Base-by-base conservation (phyloP, 2,329 filamentous ascomycete species). In the Aschersonia sp. region DNA sequence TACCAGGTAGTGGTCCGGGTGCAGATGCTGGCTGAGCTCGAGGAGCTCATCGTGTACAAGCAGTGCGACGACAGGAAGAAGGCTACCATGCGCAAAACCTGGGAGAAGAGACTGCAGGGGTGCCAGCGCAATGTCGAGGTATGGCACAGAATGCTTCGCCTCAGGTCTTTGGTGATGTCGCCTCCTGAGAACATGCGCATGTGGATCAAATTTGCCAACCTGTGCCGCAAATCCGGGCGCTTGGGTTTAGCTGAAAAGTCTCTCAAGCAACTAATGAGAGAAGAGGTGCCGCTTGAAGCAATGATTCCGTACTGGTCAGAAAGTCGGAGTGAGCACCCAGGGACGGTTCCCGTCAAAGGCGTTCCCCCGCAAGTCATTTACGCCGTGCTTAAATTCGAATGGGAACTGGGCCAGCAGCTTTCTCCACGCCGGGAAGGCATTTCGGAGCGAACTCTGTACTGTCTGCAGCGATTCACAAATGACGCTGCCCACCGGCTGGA, bases 191-290 rank as follows among this genome's bases (percentile, higher is more conserved):
- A 96, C 58, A 87, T 94, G 72, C 86, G 94, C 58, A 98, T 98
- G 88, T 96, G 89, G 81, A 97, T 98, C 71, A 99, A 98, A 63
- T 98, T 96, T 62, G 87, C 92, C 58, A 98, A 97, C 58, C 78
- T 98, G 5, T 99, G 94, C 65, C 85, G 94, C 58, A 99, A 98
- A 65, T 95, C 90, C 43, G 85, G 87, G 49, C 84, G 92, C 32
- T 89, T 90, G 74, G 90, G 92, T 8, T 76, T 99, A 45, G 92
- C 92, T 1, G 92, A 98, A 67, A 94, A 95, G 67, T 94, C 89
- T 9, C 70, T 99, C 47, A 89, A 92, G 61, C 87, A 87, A 51
- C 72, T 98, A n/a, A 83, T 96, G 48, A 85, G 83, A 31, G 79
- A 74, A 44, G 79, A 87, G 11, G 72, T 76, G 22, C 71, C 75